Percentiles rank a stretch among this genome's conserved stretches.
phyloP scores from a whole-genome alignment of 805 yeast species.

The Kodamaea neixiangensis region DNA sequence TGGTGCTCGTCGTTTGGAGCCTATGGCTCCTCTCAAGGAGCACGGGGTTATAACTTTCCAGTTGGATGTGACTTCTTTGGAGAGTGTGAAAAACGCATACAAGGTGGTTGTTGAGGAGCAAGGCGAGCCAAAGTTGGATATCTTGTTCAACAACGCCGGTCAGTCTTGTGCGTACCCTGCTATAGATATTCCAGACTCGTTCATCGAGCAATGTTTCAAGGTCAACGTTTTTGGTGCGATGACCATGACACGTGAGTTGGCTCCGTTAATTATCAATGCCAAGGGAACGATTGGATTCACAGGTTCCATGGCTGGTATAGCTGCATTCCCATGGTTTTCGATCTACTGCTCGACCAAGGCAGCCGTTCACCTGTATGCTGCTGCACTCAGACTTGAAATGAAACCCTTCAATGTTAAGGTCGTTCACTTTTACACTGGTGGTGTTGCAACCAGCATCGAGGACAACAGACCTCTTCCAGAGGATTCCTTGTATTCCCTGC shows the following conservation, averaged over 20 bases:
- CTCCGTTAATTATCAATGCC: constrained; percentile 56
- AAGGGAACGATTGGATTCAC: constrained; percentile 73
- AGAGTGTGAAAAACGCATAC: constrained; percentile 48
- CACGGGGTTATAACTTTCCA: constrained; percentile 47
- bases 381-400: constrained; percentile 63
- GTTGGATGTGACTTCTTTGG: constrained; percentile 59
- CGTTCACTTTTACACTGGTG: constrained; percentile 72
- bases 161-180: constrained; percentile 74
- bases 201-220: constrained; percentile 51
- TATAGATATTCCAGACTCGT: constrained; percentile 60
- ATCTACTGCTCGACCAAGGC: constrained; percentile 71
- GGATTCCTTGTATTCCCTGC: constrained; percentile 52
- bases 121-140: constrained; percentile 48
- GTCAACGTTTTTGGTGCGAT: constrained; percentile 75
- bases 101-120: constrained; percentile 31
- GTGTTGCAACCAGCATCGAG: constrained; percentile 63
- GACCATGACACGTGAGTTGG: constrained; percentile 59
- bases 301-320: constrained; percentile 67
- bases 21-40: constrained; percentile 52
- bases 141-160: constrained; percentile 79
- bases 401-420: constrained; percentile 73
- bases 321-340: constrained; percentile 71
- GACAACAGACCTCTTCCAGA: constrained; percentile 62
- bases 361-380: constrained; percentile 73
- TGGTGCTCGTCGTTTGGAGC: constrained; percentile 67